phyloP scores from a whole-genome alignment of 2,329 filamentous ascomycete genomes.

The Penicillium italicum region DNA sequence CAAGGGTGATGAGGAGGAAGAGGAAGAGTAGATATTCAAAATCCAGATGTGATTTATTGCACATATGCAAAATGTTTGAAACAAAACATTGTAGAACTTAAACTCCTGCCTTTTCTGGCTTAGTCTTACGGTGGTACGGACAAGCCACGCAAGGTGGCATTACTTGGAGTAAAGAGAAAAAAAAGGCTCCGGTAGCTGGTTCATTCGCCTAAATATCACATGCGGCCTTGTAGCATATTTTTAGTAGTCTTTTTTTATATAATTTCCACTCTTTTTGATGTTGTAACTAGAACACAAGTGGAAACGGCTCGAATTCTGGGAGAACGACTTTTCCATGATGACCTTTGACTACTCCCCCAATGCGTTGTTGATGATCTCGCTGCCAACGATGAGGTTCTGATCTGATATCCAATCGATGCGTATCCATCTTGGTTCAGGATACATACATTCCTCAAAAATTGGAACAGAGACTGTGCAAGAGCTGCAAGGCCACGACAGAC shows the following conservation, averaged over 20 bases:
- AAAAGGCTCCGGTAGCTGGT: not conserved
- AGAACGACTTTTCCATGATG: no score
- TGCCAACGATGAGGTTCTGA: not conserved
- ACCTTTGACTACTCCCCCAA: not conserved
- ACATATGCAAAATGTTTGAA: not conserved
- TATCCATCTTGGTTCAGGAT: not conserved
- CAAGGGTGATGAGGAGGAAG: slow-evolving; percentile 22
- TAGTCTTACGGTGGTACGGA: not conserved
- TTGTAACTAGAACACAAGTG: no score
- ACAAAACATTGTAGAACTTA: not conserved
- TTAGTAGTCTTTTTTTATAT: no score
- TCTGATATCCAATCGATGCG: not conserved
- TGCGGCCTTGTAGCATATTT: no score
- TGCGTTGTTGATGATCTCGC: not conserved
- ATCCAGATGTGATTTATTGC: not conserved
- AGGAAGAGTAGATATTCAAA: slow-evolving; percentile 4
- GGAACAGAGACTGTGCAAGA: not conserved
- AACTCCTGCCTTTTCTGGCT: not conserved
- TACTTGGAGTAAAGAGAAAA: no score
- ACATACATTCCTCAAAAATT: not conserved
- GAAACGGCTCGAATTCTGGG: no score
- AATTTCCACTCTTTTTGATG: no score
- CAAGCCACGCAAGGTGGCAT: not conserved
- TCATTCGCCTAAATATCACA: not conserved
- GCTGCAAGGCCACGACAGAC: no score